Evolutionary conservation across 345 rosid genomes (phyloP), one percentile per base, ranked within the genome.

Genomic region (Populus simonii): DNA sequence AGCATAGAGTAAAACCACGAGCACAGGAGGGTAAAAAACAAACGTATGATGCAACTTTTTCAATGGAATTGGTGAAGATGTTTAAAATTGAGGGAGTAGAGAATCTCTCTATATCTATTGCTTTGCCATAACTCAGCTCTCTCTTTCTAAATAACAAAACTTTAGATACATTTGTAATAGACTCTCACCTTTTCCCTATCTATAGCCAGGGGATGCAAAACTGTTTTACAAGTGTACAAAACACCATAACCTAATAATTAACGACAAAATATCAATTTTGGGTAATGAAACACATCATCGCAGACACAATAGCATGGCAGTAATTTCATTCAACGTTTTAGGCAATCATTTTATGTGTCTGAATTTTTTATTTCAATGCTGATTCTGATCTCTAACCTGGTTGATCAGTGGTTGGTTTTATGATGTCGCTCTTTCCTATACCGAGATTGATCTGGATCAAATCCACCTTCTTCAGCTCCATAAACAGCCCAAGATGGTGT

Each of bases 401-500:
- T 76, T 45, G 43, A 74, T 88, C 77, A 87, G 66, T 7, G 83
- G 77, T 80, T 90, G 80, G 97, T 78, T 79, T 85, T 93, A 85
- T 93, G 98, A 86, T 82, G 96, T 53, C 97, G 82, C 84, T 91
- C 97, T 84, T 93, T 96, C 83, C 77, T 89, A 83, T 90, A 93
- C 47, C 97, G 91, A 70, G 84, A 78, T 78, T 93, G 97, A 71
- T 86, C 90, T 1, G 98, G 97, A 86, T 93, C 99, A 81, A 93
- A 93, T 73, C 98, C 98, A 79, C 96, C 98, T 87, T 96, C 98
- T 57, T 89, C 86, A 49, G 98, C 97, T 76, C 98, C 99, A 80
- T 92, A 93, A 43, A 93, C 93, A 33, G 98, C 96, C 99, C 98
- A 96, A 15, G 90, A 82, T 18, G 99, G 99, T 63, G 99, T 92